These are phyloP conservation scores for Chloroidium sp. DNA, from an alignment of 163 green algal species.

Conservation along the genomic window DNA sequence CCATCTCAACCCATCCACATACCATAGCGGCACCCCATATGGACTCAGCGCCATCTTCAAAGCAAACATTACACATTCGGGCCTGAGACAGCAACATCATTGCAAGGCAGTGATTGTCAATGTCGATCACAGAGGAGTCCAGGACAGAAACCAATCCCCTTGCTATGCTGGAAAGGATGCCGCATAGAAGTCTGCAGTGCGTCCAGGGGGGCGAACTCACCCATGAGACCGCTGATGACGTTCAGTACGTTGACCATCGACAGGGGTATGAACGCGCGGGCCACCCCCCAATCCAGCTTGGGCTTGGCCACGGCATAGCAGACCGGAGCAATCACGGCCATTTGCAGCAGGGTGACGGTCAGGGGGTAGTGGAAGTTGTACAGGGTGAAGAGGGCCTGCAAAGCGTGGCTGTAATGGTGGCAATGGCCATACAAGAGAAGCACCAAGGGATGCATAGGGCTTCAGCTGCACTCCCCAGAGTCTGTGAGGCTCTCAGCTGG, in stretches of 20 bases:
- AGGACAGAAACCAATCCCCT: too few relatives aligned
- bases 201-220: slow-evolving; percentile 11
- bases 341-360: slow-evolving; percentile 52
- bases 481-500: not conserved
- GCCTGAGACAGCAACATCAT: too few relatives aligned
- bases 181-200: too few relatives aligned
- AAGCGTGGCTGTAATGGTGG: not conserved
- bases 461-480: slow-evolving; percentile 3
- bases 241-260: slow-evolving; percentile 60
- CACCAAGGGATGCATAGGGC: not conserved
- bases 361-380: slow-evolving; percentile 59
- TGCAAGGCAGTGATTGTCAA: too few relatives aligned
- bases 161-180: too few relatives aligned
- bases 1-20: too few relatives aligned
- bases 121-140: too few relatives aligned
- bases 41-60: too few relatives aligned
- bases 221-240: slow-evolving; percentile 53
- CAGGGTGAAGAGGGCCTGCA: slow-evolving; percentile 56
- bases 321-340: slow-evolving; percentile 49
- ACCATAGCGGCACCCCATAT: too few relatives aligned
- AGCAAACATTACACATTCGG: too few relatives aligned
- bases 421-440: not conserved
- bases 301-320: slow-evolving; percentile 42
- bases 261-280: slow-evolving; percentile 33
- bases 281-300: slow-evolving; percentile 26